Evolutionary conservation across 345 rosid genomes (phyloP), one percentile per base, ranked within the genome.

Genomic region (Eucalyptus urophylla): DNA sequence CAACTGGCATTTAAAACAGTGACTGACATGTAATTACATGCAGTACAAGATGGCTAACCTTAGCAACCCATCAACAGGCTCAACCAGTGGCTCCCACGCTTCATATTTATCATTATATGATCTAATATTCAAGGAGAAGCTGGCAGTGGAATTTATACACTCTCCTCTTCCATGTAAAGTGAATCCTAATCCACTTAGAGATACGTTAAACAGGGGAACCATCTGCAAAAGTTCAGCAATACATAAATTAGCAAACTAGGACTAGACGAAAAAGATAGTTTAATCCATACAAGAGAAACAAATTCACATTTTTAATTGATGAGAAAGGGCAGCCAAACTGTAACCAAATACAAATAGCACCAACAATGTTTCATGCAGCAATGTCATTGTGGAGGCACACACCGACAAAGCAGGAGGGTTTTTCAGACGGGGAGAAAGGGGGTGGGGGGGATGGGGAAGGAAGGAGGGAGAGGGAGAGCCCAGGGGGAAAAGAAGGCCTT

Each of bases 21-120:
- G 76, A 62, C 80, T 16, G 54, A 47, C 49, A 89, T 8, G 29
- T 27, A 86, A 58, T 86, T 17, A 25, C 87, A 87, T 45, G 33
- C 76, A 31, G 67, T 45, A 49, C 37, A 89, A 21, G 22, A 89
- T 31, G 58, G 17, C 86, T 91, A 92, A 97, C 99, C 99, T 94
- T 87, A 97, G 89, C 88, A 95, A 95, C 86, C 95, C 97, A 49
- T 96, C 99, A 17, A 95, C 95, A 87, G 98, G 95, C 94, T 98
- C 99, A 89, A 97, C 92, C 90, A 98, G 94, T 65, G 99, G 99
- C 91, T 98, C 99, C 99, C 99, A 98, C 22, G 97, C 91, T 92
- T 98, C 98, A 88, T 93, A 93, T 91, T 96, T 98, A 90, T 98
- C 99, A 91, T 95, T 98, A 89, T 96, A 97, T 90, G 99, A 98